Evolutionary conservation across 257 asterid species (phyloP).

Genomic region (Asclepias syriaca): DNA sequence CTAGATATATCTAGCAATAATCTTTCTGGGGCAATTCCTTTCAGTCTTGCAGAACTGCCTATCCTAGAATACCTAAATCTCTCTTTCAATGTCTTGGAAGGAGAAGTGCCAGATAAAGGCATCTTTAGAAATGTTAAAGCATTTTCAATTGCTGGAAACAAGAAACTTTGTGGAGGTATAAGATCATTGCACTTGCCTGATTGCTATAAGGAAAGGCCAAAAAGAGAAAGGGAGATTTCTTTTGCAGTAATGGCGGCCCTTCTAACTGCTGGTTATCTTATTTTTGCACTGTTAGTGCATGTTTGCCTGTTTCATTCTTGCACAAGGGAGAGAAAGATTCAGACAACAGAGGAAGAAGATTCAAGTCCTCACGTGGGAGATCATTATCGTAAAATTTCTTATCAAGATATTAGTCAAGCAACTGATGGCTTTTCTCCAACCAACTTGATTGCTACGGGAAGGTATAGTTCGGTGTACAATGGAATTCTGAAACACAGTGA

Average conservation of each 20-base stretch:
- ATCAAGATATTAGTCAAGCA: neutral
- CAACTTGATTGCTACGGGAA: constrained; percentile 21
- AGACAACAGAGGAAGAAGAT: neutral
- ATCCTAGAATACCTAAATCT: neutral
- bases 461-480: constrained; percentile 19
- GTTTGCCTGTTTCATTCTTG: neutral
- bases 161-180: constrained; percentile 9
- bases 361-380: neutral
- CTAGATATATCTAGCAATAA: constrained; percentile 9
- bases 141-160: constrained; percentile 9
- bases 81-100: constrained; percentile 9
- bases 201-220: neutral
- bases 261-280: neutral
- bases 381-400: constrained; percentile 8
- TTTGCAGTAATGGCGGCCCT: neutral
- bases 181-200: neutral
- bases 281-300: neutral
- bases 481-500: constrained; percentile 19
- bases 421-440: constrained; percentile 9
- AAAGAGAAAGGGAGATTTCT: neutral
- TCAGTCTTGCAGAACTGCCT: neutral
- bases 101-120: constrained; percentile 10
- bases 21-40: constrained; percentile 5
- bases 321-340: neutral
- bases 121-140: neutral